Conservation (phyloP, 257 asterid genomes). For the Apocynum venetum region DNA sequence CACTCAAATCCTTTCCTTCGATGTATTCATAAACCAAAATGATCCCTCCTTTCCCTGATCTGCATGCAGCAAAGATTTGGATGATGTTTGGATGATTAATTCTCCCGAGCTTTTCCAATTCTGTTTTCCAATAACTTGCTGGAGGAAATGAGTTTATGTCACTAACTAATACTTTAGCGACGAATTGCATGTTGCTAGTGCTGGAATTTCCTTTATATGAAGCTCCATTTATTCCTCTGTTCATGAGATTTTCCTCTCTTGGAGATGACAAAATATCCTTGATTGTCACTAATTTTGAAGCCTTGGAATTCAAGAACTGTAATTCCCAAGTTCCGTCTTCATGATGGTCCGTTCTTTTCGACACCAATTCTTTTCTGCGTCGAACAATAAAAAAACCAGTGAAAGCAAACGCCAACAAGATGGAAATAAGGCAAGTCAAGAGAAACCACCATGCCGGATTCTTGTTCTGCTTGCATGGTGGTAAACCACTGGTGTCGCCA, state of each 20-base stretch:
- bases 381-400: slow-evolving; percentile 9
- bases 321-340: slow-evolving; percentile 63
- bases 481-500: slow-evolving; percentile 42
- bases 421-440: slow-evolving; percentile 38
- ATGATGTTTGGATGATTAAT: slow-evolving; percentile 58
- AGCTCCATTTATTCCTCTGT: slow-evolving; percentile 29
- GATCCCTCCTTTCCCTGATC: slow-evolving; percentile 45
- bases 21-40: slow-evolving; percentile 55
- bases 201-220: slow-evolving; percentile 39
- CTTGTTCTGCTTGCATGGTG: slow-evolving; percentile 40
- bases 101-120: slow-evolving; percentile 33
- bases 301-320: slow-evolving; percentile 39
- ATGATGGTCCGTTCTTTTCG: slow-evolving; percentile 35
- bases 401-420: slow-evolving; percentile 27
- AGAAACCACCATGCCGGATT: slow-evolving; percentile 50
- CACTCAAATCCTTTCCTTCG: slow-evolving; percentile 55
- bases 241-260: slow-evolving; percentile 47
- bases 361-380: not conserved
- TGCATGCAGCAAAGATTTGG: slow-evolving; percentile 54
- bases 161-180: slow-evolving; percentile 23
- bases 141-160: slow-evolving; percentile 26
- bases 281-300: slow-evolving; percentile 32
- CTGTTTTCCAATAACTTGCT: slow-evolving; percentile 29
- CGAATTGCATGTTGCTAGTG: slow-evolving; percentile 24
- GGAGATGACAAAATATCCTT: slow-evolving; percentile 45